Base-by-base conservation (phyloP, 1,284 basidiomycete genomes). In the Cryptococcus neoformans region DNA sequence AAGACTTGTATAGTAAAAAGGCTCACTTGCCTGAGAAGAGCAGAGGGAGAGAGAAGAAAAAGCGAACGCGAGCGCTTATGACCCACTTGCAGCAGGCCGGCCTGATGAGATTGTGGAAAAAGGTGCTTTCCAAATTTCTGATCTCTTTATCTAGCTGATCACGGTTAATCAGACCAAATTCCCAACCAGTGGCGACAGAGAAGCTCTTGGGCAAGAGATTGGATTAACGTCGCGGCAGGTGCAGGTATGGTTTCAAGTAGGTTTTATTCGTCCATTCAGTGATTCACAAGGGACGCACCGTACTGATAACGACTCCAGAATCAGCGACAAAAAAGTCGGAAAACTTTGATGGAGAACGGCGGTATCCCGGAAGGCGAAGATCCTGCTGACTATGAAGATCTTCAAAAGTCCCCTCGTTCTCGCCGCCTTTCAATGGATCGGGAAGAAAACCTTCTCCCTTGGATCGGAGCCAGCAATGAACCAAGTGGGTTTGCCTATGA, bases 191-290 rank as follows among this genome's bases (percentile, higher is more conserved):
- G 56, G 54, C 6, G 65, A 74, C 17, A 58, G 75, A 36, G 70
- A 76, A 39, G 55, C 55, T 1, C 55, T 75, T n/a, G 73, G 68
- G 3, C 49, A 54, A 10, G 58, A 68, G 21, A 72, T 74, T 44
- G 70, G 66, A 1, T 53, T 77, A 36, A 73, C 73, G 3, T 57
- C 71, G 3, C 67, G 75, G 0, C 75, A 77, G 58, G 72, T 77
- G 1, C 75, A 77, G 56, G 75, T 77, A 1, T 77, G 75, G 75
- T 77, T 77, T 48, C 75, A 77, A 57, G 75, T 75, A 51, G 42
- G 72, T 66, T 21, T 8, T 21, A 14, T 14, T 47, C 12, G 39
- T 35, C 14, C 10, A 21, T 54, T 50, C 7, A 11, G 39, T 12
- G 8, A 16, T 21, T 4, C n/a, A n/a, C 14, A 40, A 40, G 21